Conservation (phyloP, 768 basidiomycete genomes). For the Dioszegia crocea region DNA sequence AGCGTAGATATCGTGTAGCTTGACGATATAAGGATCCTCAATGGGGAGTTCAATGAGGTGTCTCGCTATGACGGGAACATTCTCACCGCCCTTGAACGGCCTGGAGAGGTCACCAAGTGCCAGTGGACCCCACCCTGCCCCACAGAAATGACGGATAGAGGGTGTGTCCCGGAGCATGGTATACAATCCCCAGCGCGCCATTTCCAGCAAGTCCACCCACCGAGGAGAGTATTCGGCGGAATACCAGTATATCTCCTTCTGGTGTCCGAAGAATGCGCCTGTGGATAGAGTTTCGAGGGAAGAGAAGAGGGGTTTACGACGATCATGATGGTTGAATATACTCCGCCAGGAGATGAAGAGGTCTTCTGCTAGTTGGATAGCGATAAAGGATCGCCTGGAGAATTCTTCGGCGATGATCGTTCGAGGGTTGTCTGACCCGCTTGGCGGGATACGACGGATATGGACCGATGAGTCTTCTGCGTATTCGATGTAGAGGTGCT, state of each 20-base stretch:
- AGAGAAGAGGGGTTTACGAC: neutral
- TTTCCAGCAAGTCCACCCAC: neutral
- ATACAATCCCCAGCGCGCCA: neutral
- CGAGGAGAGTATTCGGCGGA: neutral
- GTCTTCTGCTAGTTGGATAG: no score
- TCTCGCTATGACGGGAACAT: neutral
- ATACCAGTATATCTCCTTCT: neutral
- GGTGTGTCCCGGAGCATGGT: neutral
- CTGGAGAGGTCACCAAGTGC: neutral
- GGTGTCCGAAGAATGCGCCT: neutral
- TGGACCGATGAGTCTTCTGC: neutral
- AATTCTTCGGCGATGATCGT: no score
- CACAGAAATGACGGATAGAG: neutral
- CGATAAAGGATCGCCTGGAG: no score
- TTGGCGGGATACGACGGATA: no score
- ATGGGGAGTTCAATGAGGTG: no score
- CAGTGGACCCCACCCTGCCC: neutral
- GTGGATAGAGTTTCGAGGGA: neutral
- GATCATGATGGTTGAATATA: neutral
- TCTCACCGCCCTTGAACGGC: no score
- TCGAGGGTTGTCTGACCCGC: no score
- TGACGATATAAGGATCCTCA: no score
- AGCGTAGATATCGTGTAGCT: no score
- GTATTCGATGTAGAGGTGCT: neutral
- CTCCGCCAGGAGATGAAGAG: no score